Conservation (phyloP, 306 rosid species). For the Albizia julibrissin region DNA sequence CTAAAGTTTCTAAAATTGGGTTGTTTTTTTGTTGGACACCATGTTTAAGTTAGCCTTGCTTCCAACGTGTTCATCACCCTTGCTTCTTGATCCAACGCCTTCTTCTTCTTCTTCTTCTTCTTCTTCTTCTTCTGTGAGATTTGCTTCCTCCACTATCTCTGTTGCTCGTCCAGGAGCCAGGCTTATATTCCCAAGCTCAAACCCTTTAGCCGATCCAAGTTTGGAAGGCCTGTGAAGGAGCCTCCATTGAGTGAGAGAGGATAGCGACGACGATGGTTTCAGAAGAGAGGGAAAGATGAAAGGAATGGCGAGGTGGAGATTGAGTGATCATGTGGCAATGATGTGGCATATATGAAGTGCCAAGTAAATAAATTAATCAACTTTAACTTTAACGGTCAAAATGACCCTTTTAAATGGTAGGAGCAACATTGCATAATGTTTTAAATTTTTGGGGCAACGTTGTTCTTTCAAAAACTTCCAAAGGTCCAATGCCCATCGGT, state of each 20-base stretch:
- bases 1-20: background rate
- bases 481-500: no score
- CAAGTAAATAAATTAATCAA: no score
- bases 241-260: slow-evolving; percentile 47
- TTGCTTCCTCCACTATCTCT: slow-evolving; percentile 36
- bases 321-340: no score
- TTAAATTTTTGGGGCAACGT: no score
- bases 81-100: slow-evolving; percentile 40
- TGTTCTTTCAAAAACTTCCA: no score
- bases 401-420: no score
- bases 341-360: no score
- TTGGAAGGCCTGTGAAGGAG: slow-evolving; percentile 63
- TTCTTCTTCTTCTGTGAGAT: slow-evolving; percentile 22
- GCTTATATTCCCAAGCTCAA: slow-evolving; percentile 70
- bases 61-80: slow-evolving; percentile 46
- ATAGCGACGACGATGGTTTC: no score
- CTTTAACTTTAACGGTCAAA: no score
- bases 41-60: slow-evolving; percentile 51
- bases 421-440: no score
- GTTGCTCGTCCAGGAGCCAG: slow-evolving; percentile 58
- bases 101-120: slow-evolving; percentile 24
- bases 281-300: no score
- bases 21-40: slow-evolving; percentile 29
- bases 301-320: no score
- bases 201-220: slow-evolving; percentile 76